phyloP scores from a whole-genome alignment of 2,329 filamentous ascomycete genomes.

The Blastomyces percursus region DNA sequence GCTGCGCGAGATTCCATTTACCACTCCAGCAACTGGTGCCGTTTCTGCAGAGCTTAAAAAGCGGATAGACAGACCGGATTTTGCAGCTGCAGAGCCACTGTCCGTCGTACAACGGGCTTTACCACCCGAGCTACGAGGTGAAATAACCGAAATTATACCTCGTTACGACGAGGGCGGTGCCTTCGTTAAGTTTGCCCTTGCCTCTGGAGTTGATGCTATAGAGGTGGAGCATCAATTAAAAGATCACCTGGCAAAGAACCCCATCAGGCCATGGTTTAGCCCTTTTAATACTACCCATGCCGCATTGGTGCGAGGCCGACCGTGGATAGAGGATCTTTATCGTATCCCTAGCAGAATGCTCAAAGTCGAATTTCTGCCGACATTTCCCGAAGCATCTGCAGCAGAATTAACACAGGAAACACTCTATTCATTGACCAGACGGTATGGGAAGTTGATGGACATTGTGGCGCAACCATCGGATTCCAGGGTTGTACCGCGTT shows the following conservation, averaged over 20 bases:
- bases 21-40: slow-evolving; percentile 31
- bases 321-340: slow-evolving; percentile 90
- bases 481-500: slow-evolving; percentile 73
- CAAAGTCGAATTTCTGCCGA: slow-evolving; percentile 73
- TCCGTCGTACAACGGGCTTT: slow-evolving; percentile 51
- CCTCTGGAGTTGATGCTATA: slow-evolving; percentile 35
- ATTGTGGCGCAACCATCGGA: slow-evolving; percentile 74
- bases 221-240: slow-evolving; percentile 53
- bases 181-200: slow-evolving; percentile 72
- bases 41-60: slow-evolving; percentile 40
- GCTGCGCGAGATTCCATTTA: slow-evolving; percentile 44
- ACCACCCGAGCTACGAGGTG: slow-evolving; percentile 51
- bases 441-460: slow-evolving; percentile 81
- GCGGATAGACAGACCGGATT: slow-evolving; percentile 40
- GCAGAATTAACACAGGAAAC: slow-evolving; percentile 77
- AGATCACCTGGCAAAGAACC: slow-evolving; percentile 54
- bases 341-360: slow-evolving; percentile 66
- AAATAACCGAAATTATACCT: slow-evolving; percentile 71
- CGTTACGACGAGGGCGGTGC: slow-evolving; percentile 84
- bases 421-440: slow-evolving; percentile 75
- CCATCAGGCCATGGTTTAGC: slow-evolving; percentile 81
- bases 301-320: slow-evolving; percentile 66
- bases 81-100: slow-evolving; percentile 46
- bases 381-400: slow-evolving; percentile 56
- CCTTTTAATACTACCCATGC: slow-evolving; percentile 62